Base-by-base conservation (phyloP, 768 basidiomycete species). In the Russula earlei region DNA sequence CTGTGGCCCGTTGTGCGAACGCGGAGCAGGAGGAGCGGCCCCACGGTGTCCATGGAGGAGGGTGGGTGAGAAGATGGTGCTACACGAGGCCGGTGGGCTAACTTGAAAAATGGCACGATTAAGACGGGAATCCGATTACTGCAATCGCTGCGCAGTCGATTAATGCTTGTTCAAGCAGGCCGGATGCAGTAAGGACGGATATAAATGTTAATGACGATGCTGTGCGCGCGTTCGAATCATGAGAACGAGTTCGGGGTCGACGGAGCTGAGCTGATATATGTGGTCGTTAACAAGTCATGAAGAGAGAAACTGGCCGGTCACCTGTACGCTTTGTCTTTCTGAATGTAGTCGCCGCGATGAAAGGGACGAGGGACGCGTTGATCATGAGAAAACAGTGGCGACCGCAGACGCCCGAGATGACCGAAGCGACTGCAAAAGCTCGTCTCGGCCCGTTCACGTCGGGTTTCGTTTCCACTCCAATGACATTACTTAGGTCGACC, bases 1-100 rank as follows among this genome's bases (percentile, higher is more conserved):
- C 73, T 69, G 51, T 71, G 69, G 19, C 76, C 75, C 29, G 71
- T 58, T 4, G 67, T 71, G 14, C 76, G 70, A 49, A 69, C 58
- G 34, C 72, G 69, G 58, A 71, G 71, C 41, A 68, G 66, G 33
- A 64, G 49, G 19, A 60, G 52, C 29, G 62, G 54, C 36, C 56
- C 54, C 9, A 47, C 40, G n/a, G 46, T 43, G 54, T 61, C 55
- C 66, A 66, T 67, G 50, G 56, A 50, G n/a, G 25, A 45, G 33
- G 29, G 42, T 42, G 37, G 41, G 34, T 41, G 17, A n/a, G n/a
- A n/a, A n/a, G n/a, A n/a, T n/a, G n/a, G n/a, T n/a, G n/a, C 46
- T 22, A 10, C 14, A 15, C 17, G 24, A 27, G 43, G 25, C 25
- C 17, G 10, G 48, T 36, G 41, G 42, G 27, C 33, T 34, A 22